Conservation (phyloP, 23 red algal species). For the Gracilaria vermiculophylla region DNA sequence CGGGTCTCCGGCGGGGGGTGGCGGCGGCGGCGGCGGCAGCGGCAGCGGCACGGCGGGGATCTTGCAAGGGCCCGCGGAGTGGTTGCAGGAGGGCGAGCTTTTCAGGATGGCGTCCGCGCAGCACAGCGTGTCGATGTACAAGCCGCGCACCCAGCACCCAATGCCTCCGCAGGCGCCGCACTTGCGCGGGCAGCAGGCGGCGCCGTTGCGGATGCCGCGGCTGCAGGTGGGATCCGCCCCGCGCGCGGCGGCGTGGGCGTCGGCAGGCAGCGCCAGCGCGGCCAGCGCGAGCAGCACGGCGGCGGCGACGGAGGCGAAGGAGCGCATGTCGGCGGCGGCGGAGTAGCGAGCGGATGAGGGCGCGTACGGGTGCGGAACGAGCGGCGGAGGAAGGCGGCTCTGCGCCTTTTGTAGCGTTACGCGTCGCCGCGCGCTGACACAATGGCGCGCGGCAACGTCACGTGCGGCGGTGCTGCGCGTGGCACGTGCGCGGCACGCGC, state of each 20-base stretch:
- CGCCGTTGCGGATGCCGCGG: background rate
- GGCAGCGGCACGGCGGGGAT: constrained; percentile 1
- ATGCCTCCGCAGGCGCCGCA: constrained; percentile 28
- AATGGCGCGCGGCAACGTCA: background rate
- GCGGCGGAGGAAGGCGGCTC: background rate
- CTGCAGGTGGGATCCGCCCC: background rate
- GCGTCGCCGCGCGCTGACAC: background rate
- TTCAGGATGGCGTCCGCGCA: constrained; percentile 1
- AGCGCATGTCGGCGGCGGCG: background rate
- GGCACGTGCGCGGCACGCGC: background rate
- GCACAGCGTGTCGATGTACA: constrained; percentile 13
- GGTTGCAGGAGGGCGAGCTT: constrained; percentile 15
- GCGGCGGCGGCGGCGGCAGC: background rate
- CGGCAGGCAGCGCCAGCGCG: background rate
- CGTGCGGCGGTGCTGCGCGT: background rate
- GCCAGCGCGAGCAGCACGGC: background rate
- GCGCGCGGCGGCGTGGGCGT: background rate
- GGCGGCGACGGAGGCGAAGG: background rate
- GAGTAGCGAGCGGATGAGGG: background rate
- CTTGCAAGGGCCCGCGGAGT: constrained; percentile 13
- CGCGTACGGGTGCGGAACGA: background rate
- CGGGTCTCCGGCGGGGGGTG: constrained; percentile 1
- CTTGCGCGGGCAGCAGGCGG: constrained; percentile 3
- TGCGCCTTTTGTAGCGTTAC: background rate
- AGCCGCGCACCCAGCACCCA: background rate